A percentile compares a stretch with the other conserved stretches of the same genome.
Evolutionary conservation across 768 basidiomycete species (phyloP).

Genomic region (Kwoniella dendrophila): DNA sequence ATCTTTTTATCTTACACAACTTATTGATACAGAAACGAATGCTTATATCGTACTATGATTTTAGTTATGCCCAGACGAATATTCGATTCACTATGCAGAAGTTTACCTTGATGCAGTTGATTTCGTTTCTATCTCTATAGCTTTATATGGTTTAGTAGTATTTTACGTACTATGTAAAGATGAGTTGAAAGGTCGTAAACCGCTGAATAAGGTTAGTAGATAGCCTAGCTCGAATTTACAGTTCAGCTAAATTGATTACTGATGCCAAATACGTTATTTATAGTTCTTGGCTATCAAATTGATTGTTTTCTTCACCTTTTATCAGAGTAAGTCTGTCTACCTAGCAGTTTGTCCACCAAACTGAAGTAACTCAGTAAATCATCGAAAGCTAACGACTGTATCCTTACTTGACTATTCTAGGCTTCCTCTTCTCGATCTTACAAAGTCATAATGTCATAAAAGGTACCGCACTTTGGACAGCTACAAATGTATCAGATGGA

Average conservation of each 20-base stretch:
- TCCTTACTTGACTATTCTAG: neutral
- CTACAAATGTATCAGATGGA: constrained; percentile 80
- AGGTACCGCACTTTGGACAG: constrained; percentile 81
- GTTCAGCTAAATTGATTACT: neutral
- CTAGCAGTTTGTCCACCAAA: constrained; percentile 42
- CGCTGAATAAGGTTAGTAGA: constrained; percentile 66
- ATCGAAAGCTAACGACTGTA: neutral
- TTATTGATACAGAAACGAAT: neutral
- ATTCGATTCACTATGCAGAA: constrained; percentile 44
- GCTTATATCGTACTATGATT: neutral
- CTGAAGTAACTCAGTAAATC: neutral
- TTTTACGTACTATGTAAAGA: constrained; percentile 81
- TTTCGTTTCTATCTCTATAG: constrained; percentile 82
- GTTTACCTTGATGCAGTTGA: constrained; percentile 63
- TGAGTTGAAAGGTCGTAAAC: constrained; percentile 74
- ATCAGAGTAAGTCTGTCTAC: constrained; percentile 72
- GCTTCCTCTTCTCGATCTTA: constrained; percentile 66
- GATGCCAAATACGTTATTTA: neutral
- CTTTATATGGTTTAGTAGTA: constrained; percentile 79
- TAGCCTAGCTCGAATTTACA: neutral
- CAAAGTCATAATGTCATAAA: constrained; percentile 66
- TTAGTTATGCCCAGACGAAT: constrained; percentile 37
- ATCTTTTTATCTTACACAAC: neutral
- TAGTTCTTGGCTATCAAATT: constrained; percentile 76
- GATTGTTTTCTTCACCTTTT: constrained; percentile 83